Base-by-base conservation (phyloP, 2,329 filamentous ascomycete genomes). In the Ceratocystis cubensis region DNA sequence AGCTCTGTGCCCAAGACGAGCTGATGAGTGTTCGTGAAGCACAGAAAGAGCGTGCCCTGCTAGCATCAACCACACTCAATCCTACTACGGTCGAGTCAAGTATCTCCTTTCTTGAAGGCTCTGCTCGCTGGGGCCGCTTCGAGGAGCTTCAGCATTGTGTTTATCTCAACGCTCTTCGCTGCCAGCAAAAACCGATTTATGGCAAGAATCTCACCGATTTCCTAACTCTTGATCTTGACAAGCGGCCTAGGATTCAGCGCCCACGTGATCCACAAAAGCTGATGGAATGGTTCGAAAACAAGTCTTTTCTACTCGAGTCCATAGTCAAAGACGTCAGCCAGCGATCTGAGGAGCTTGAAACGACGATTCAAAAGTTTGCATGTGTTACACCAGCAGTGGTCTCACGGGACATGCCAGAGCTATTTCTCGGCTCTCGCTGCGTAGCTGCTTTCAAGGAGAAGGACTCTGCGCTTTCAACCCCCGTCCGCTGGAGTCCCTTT, bases 301-400 rank as follows among this genome's bases (percentile, higher is more conserved):
- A 86, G 65, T 89, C 89, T 0, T 79, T 80, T 5, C 73, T 82
- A 25, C 78, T 92, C 62, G 79, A 79, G 46, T 79, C 82, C 3
- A 84, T 94, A 76, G 84, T 94, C n/a, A 84, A 86, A 20, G 91
- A 86, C 0, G 75, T 96, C 0, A 82, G 87, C 50, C 82, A 90
- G 71, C 86, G 91, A 28, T 86, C 91, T 1, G 82, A 85, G 64
- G 79, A 81, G 15, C 80, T 96, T 75, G 87, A 93, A 71, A 85
- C 84, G 0, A 86, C 83, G 2, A 87, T 99, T 65, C 85, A 88
- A 69, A 90, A 93, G 73, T 99, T 96, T 72, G 90, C 89, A 0
- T 99, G 93, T 71, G 86, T 96, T 44, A 97, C 94, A 0, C 94
- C 94, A 1, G 87, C 90, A 0, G 93, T 91, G 13, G 86, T 96